phyloP scores from a whole-genome alignment of 805 yeast genomes.

The Starmerella floris region DNA sequence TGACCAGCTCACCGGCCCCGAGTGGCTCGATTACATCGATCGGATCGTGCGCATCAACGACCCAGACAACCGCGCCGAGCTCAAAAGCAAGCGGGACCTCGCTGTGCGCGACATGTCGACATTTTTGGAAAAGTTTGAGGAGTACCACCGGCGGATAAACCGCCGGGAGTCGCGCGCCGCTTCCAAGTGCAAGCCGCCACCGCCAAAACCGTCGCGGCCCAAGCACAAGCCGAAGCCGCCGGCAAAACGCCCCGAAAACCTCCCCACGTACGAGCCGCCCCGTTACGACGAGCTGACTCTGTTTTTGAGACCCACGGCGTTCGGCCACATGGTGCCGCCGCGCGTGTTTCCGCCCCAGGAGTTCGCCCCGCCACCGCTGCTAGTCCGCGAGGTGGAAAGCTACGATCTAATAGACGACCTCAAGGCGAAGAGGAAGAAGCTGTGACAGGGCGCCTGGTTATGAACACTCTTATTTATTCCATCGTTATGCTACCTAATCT shows the following conservation, averaged over 20 bases:
- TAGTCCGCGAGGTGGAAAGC: constrained; percentile 9
- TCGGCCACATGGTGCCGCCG: constrained; percentile 16
- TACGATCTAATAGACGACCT: constrained; percentile 8
- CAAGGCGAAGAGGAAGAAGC: not conserved
- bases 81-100: constrained; percentile 37
- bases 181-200: not conserved
- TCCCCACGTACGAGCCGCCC: constrained; percentile 1
- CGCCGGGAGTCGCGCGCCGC: constrained; percentile 7
- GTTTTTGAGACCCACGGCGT: constrained; percentile 15
- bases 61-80: constrained; percentile 36
- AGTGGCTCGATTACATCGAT: constrained; percentile 38
- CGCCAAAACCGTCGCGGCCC: constrained; percentile 1
- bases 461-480: too few species aligned
- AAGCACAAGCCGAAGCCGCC: not conserved
- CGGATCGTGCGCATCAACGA: constrained; percentile 40
- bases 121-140: constrained; percentile 23
- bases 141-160: constrained; percentile 4
- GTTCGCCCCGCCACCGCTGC: constrained; percentile 11
- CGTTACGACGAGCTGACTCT: constrained; percentile 1
- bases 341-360: constrained; percentile 16
- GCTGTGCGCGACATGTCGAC: constrained; percentile 38
- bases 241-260: not conserved
- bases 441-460: too few species aligned
- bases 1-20: constrained; percentile 34
- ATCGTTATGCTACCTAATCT: too few species aligned